Conservation (phyloP, 768 basidiomycete species). For the Mycena crocata region DNA sequence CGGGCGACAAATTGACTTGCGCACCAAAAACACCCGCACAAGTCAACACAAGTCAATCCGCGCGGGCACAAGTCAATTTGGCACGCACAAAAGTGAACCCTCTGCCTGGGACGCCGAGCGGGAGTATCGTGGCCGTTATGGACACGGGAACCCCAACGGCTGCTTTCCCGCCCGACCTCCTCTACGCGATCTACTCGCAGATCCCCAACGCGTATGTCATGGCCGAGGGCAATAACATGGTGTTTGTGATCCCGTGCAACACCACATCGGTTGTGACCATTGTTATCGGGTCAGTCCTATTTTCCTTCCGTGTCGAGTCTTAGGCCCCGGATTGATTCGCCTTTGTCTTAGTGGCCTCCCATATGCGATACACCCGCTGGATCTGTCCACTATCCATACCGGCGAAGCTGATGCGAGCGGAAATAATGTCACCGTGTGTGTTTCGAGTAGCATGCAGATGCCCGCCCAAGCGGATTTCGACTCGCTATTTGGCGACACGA, state of each 20-base stretch:
- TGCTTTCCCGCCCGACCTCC: not conserved
- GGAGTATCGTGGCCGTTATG: not conserved
- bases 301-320: too few species aligned
- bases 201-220: slow-evolving; percentile 10
- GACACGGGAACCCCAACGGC: slow-evolving; percentile 20
- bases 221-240: not conserved
- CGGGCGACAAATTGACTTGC: too few species aligned
- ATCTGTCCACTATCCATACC: not conserved
- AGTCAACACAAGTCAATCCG: too few species aligned
- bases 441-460: not conserved
- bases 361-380: not conserved
- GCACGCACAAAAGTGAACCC: not conserved
- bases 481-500: not conserved
- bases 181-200: slow-evolving; percentile 5
- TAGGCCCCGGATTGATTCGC: too few species aligned
- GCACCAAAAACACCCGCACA: too few species aligned
- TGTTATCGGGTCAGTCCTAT: slow-evolving; percentile 4
- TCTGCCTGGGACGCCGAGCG: too few species aligned
- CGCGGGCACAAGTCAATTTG: not conserved
- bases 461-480: too few species aligned
- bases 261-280: slow-evolving; percentile 4
- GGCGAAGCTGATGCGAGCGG: not conserved
- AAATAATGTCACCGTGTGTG: not conserved
- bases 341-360: not conserved
- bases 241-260: slow-evolving; percentile 13